phyloP scores from a whole-genome alignment of 176 grass and related monocot genomes.

The Otatea glauca region DNA sequence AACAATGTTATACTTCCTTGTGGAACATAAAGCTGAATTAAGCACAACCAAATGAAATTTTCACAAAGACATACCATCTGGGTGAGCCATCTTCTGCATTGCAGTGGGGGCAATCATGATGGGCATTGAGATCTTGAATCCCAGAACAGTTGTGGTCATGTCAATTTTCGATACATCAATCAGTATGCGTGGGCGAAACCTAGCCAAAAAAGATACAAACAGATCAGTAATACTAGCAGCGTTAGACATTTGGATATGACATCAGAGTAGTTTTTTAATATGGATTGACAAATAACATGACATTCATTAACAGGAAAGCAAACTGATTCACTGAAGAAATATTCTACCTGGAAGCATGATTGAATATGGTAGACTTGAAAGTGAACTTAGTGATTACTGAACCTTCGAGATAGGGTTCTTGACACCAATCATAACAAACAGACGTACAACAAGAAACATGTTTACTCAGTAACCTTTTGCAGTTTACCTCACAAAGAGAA shows the following conservation, averaged over 20 bases:
- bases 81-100: constrained; percentile 97
- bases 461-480: not conserved
- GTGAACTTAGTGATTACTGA: not conserved
- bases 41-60: not conserved
- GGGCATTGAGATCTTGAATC: constrained; percentile 97
- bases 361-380: not conserved
- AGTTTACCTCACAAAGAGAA: not conserved
- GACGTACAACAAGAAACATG: not conserved
- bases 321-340: not conserved
- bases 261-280: not conserved
- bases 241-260: not conserved
- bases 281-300: not conserved
- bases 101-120: constrained; percentile 96
- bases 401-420: not conserved
- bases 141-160: constrained; percentile 80
- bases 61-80: constrained; percentile 61
- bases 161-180: constrained; percentile 95
- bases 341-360: not conserved
- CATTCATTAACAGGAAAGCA: not conserved
- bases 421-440: not conserved
- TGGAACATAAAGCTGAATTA: not conserved
- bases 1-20: not conserved
- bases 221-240: not conserved
- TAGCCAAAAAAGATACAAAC: constrained; percentile 28
- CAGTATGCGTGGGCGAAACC: constrained; percentile 96